Percentiles rank a stretch among this genome's conserved stretches.
These are phyloP conservation scores for Cronartium quercuum DNA, from an alignment of 1,284 basidiomycete species.

Conservation along the genomic window DNA sequence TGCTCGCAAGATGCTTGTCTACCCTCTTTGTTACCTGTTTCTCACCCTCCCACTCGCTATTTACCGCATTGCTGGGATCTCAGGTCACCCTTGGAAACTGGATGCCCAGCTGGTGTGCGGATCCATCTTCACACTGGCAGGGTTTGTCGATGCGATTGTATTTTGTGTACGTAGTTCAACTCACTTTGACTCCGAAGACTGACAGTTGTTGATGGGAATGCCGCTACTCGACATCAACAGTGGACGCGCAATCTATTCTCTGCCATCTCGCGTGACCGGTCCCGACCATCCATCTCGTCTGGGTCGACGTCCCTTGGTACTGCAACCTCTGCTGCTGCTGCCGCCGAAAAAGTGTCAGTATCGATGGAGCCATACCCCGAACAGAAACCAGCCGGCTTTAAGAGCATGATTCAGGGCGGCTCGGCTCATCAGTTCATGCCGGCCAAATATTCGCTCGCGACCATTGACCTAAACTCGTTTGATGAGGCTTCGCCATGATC, in stretches of 20 bases:
- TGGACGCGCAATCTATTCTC: slow-evolving; percentile 32
- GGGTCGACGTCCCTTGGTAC: not conserved
- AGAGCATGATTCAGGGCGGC: slow-evolving; percentile 12
- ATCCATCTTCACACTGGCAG: slow-evolving; percentile 16
- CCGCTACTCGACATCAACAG: not conserved
- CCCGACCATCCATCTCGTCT: slow-evolving; percentile 8
- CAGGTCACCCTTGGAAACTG: slow-evolving; percentile 14
- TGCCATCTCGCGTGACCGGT: not conserved
- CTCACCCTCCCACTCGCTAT: slow-evolving; percentile 24
- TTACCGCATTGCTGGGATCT: slow-evolving; percentile 11
- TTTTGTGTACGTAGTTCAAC: slow-evolving; percentile 10
- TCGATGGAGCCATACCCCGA: not conserved
- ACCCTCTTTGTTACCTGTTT: slow-evolving; percentile 34
- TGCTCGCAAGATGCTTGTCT: slow-evolving; percentile 31
- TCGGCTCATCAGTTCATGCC: slow-evolving; percentile 30
- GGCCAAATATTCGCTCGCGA: slow-evolving; percentile 31
- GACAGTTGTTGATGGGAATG: not conserved
- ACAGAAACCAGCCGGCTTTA: not conserved
- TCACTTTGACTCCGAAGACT: not conserved
- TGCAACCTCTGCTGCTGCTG: not conserved
- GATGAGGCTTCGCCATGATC: slow-evolving; percentile 6
- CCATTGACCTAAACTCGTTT: slow-evolving; percentile 31
- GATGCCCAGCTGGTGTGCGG: slow-evolving; percentile 31
- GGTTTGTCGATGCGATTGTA: slow-evolving; percentile 25
- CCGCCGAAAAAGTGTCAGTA: not conserved